These are phyloP conservation scores for Pulicaria dysenterica DNA, from an alignment of 129 eudicot genomes.

Conservation along the genomic window DNA sequence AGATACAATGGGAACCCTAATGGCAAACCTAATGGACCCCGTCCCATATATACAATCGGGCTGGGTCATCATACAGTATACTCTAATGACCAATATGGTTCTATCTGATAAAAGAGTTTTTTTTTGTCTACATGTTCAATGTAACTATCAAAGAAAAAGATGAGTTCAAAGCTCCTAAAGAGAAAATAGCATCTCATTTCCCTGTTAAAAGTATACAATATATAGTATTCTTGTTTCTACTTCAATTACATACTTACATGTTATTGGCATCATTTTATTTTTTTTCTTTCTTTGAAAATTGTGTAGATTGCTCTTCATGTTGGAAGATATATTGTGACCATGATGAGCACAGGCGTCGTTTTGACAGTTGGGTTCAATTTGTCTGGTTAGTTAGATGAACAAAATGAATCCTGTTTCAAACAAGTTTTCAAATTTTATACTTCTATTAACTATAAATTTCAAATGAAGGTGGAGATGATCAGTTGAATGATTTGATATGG, in stretches of 20 bases:
- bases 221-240: no score
- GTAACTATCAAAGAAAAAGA: no score
- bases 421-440: slow-evolving; percentile 10
- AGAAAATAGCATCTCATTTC: no score
- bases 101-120: no score
- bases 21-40: no score
- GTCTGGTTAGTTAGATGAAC: slow-evolving; percentile 54
- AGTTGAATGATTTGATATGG: slow-evolving; percentile 89
- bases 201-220: no score
- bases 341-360: slow-evolving; percentile 94
- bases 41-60: no score
- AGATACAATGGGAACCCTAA: no score
- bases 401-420: neutral
- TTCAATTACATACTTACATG: neutral
- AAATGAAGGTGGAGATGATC: slow-evolving; percentile 81
- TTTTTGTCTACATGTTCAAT: no score
- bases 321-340: slow-evolving; percentile 89
- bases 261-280: neutral
- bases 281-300: slow-evolving; percentile 3
- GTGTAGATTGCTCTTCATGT: slow-evolving; percentile 72
- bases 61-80: no score
- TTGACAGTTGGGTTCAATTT: slow-evolving; percentile 73
- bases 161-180: no score
- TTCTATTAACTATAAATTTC: slow-evolving; percentile 1
- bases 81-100: no score